phyloP scores from a whole-genome alignment of 2,329 filamentous ascomycete species.

The Balansia obtecta region DNA sequence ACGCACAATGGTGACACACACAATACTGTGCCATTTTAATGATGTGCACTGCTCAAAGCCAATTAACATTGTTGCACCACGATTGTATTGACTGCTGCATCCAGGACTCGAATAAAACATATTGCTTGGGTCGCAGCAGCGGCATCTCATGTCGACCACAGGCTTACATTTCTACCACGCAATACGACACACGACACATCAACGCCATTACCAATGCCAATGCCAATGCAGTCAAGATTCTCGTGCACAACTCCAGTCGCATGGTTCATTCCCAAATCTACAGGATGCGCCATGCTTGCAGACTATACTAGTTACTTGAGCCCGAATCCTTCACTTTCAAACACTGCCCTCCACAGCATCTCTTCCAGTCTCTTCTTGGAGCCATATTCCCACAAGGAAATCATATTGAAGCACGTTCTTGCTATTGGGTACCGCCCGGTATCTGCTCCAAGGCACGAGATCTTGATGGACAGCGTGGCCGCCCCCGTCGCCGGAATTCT shows the following conservation, averaged over 20 bases:
- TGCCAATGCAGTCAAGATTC: neutral
- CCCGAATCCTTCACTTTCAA: conserved; percentile 85
- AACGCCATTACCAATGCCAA: neutral
- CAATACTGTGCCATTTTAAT: too few relatives aligned
- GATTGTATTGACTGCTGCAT: neutral
- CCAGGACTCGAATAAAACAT: neutral
- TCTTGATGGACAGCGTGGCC: conserved; percentile 62
- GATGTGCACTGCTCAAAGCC: too few relatives aligned
- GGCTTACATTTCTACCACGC: neutral
- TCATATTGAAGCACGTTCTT: conserved; percentile 80
- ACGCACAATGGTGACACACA: too few relatives aligned
- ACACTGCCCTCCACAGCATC: conserved; percentile 75
- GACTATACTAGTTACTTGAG: conserved; percentile 58
- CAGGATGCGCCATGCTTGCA: neutral
- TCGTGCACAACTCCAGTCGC: neutral
- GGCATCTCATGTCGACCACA: neutral
- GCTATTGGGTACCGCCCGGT: conserved; percentile 67
- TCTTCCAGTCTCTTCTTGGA: conserved; percentile 54
- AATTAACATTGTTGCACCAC: neutral
- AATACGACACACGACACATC: neutral
- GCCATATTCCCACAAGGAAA: conserved; percentile 63
- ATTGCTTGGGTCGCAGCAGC: neutral
- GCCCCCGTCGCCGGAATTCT: conserved; percentile 82
- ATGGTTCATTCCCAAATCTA: too few relatives aligned
- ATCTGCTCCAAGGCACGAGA: conserved; percentile 66